phyloP scores from a whole-genome alignment of 2,329 filamentous ascomycete species.

The Thielaviopsis ethacetica region DNA sequence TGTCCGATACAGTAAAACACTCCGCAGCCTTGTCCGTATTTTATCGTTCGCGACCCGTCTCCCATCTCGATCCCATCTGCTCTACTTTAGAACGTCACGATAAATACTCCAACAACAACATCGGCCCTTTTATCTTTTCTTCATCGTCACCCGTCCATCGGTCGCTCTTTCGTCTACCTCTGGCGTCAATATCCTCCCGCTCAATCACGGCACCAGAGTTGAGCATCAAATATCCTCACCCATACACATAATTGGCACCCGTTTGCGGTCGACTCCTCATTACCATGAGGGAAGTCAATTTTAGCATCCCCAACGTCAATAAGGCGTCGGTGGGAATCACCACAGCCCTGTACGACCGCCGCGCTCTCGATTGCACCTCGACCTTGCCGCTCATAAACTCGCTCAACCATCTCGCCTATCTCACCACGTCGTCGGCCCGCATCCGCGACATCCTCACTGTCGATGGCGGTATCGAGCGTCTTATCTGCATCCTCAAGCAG shows the following conservation, averaged over 20 bases:
- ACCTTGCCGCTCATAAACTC: conserved; percentile 97
- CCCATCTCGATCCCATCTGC: neutral
- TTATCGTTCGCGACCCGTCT: neutral
- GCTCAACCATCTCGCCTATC: conserved; percentile 93
- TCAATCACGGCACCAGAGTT: too few relatives aligned
- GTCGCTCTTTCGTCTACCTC: conserved; percentile 5
- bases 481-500: conserved; percentile 96
- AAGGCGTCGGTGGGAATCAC: conserved; percentile 99
- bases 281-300: conserved; percentile 98
- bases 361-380: conserved; percentile 94
- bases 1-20: too few relatives aligned
- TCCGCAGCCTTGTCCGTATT: neutral
- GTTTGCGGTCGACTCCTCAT: neutral
- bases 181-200: too few relatives aligned
- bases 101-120: neutral
- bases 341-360: conserved; percentile 91
- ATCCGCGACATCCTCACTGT: conserved; percentile 96
- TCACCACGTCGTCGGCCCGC: conserved; percentile 91
- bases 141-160: conserved; percentile 12
- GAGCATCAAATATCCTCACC: conserved; percentile 14
- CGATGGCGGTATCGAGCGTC: conserved; percentile 90
- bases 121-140: conserved; percentile 12
- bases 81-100: neutral
- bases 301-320: conserved; percentile 98
- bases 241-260: neutral